Percentiles rank a stretch among this genome's conserved stretches.
Conservation (phyloP, 768 basidiomycete species). For the Tephrocybe sp. region DNA sequence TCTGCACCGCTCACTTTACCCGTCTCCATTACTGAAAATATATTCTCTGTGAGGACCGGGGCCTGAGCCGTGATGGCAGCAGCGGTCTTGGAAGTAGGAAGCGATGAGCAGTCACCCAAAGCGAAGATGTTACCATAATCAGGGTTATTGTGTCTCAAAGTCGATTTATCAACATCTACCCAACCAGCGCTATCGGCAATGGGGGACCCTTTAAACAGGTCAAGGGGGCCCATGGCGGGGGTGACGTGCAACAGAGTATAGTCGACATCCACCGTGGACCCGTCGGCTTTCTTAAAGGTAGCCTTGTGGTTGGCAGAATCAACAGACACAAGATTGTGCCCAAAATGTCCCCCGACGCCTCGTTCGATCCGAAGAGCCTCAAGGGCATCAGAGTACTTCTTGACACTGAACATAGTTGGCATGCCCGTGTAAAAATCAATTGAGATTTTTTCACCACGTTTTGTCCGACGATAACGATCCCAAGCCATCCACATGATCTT, state of each 20-base stretch:
- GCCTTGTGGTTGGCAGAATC: slow-evolving; percentile 72
- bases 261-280: slow-evolving; percentile 63
- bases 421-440: slow-evolving; percentile 85
- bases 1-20: slow-evolving; percentile 65
- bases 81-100: slow-evolving; percentile 95
- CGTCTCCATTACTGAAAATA: slow-evolving; percentile 70
- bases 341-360: slow-evolving; percentile 77
- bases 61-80: slow-evolving; percentile 91
- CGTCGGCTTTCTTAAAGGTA: slow-evolving; percentile 80
- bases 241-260: slow-evolving; percentile 84
- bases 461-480: slow-evolving; percentile 70
- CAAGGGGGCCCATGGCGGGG: slow-evolving; percentile 90
- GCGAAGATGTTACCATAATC: slow-evolving; percentile 82
- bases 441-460: slow-evolving; percentile 53
- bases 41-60: slow-evolving; percentile 87
- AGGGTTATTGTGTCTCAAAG: slow-evolving; percentile 81
- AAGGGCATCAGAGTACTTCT: slow-evolving; percentile 91
- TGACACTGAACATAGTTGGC: slow-evolving; percentile 96
- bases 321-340: slow-evolving; percentile 77
- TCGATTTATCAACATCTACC: slow-evolving; percentile 82
- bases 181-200: slow-evolving; percentile 82
- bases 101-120: slow-evolving; percentile 86
- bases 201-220: slow-evolving; percentile 74
- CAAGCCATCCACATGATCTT: slow-evolving; percentile 98
- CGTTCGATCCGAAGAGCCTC: slow-evolving; percentile 74